Base-by-base conservation (phyloP, 2,329 filamentous ascomycete species). In the Xenosphaeropsis pyriputrescens region DNA sequence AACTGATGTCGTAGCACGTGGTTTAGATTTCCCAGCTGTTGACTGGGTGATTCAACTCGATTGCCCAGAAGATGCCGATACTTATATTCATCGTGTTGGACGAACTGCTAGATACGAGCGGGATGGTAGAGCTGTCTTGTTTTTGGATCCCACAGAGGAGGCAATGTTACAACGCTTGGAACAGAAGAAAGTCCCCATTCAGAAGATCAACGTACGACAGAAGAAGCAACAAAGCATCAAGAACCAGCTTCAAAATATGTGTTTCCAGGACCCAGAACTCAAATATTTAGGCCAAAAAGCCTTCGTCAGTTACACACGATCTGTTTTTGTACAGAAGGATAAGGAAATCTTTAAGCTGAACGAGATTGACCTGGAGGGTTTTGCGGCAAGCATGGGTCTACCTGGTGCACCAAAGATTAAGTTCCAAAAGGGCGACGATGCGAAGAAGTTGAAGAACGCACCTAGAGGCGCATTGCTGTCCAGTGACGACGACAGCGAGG, bases 1-100 rank as follows among this genome's bases (percentile, higher is more conserved):
- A 1, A 98, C 91, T 0, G 91, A 98, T 54, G 85, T 98, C 5
- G 86, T 93, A 4, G 91, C 91, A 0, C 74, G 91, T 57, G 91
- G 91, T 45, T 72, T 98, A 11, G 91, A 98, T 57, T 96, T 98
- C 54, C 91, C 91, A 0, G 80, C 86, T 3, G 91, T 98, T 0
- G 91, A 98, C 57, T 98, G 91, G 82, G 91, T 98, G 5, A 85
- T 98, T n/a, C 91, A 98, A 55, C 71, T 85, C n/a, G 91, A 98
- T 57, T 93, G 85, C 47, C 91, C 91, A 0, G 91, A 98, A 57
- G 89, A 98, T 56, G 82, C 84, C 4, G 91, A 96, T 52, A 98
- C 91, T 0, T 98, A 98, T 52, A 96, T 98, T 48, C 91, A 98
- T 60, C 77, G 91, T 41, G 89, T 95, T 4, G 91, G 91, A 2